A percentile compares a stretch with the other conserved stretches of the same genome.
These are phyloP conservation scores for Gliomastix tumulicola DNA, from an alignment of 2,329 filamentous ascomycete genomes.

Conservation along the genomic window DNA sequence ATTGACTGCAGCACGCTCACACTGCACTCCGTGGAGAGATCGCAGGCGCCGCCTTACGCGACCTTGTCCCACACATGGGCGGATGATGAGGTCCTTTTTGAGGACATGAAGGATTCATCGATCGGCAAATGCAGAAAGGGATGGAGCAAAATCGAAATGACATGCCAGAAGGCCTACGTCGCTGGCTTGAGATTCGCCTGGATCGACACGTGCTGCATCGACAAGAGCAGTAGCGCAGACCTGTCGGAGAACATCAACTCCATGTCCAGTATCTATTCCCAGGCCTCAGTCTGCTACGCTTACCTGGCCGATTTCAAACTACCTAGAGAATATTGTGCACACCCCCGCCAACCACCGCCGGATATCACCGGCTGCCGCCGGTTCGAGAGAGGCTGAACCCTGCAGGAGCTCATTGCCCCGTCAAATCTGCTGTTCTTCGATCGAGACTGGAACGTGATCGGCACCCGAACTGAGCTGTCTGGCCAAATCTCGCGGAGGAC, in stretches of 20 bases:
- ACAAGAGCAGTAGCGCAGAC: constrained; percentile 14
- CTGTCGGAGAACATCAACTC: constrained; percentile 17
- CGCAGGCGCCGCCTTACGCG: too few species aligned
- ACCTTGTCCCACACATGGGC: constrained; percentile 22
- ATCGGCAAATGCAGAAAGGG: constrained; percentile 4
- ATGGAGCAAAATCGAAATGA: constrained; percentile 5
- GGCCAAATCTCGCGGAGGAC: constrained; percentile 14
- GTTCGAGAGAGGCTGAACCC: constrained; percentile 16
- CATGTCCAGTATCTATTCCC: constrained; percentile 15
- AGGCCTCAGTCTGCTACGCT: constrained; percentile 15
- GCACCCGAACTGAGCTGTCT: constrained; percentile 9
- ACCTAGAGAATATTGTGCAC: too few species aligned
- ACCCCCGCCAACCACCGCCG: background rate
- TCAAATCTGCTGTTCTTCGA: constrained; percentile 18
- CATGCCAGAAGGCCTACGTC: constrained; percentile 7
- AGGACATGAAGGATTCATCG: constrained; percentile 8
- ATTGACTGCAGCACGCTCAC: too few species aligned
- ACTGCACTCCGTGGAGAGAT: too few species aligned
- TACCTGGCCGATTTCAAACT: constrained; percentile 13
- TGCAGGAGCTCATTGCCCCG: constrained; percentile 13
- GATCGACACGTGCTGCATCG: constrained; percentile 19
- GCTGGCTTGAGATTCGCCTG: constrained; percentile 11
- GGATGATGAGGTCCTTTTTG: constrained; percentile 15
- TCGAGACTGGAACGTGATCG: constrained; percentile 15
- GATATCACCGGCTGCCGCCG: constrained; percentile 9